A percentile compares a stretch with the other conserved stretches of the same genome.
phyloP scores from a whole-genome alignment of 2,329 filamentous ascomycete species.

The Penicillium sp. region DNA sequence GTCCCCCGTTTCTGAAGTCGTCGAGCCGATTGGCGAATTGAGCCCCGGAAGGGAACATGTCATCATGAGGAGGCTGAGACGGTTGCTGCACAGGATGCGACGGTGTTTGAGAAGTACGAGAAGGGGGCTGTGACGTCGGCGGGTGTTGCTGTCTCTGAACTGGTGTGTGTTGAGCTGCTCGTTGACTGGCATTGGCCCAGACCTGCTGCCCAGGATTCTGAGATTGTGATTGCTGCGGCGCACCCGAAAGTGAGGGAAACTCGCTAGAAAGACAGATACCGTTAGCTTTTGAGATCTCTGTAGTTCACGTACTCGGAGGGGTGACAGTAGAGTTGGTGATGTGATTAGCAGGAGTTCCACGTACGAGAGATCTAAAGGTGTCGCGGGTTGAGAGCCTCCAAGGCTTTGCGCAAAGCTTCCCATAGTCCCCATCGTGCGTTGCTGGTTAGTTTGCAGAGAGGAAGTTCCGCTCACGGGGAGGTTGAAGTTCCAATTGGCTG shows the following conservation, averaged over 20 bases:
- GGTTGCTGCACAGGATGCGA: slow-evolving; percentile 47
- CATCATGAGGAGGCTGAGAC: slow-evolving; percentile 53
- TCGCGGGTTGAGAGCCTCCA: slow-evolving; percentile 57
- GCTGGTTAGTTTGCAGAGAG: slow-evolving; percentile 54
- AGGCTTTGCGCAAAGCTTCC: slow-evolving; percentile 63
- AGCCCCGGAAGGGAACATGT: slow-evolving; percentile 50
- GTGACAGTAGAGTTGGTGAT: neutral
- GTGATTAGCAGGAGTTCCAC: slow-evolving; percentile 32
- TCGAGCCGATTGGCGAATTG: slow-evolving; percentile 58
- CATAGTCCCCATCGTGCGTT: slow-evolving; percentile 55
- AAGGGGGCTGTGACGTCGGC: slow-evolving; percentile 46
- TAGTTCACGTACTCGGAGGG: neutral
- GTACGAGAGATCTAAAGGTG: slow-evolving; percentile 62
- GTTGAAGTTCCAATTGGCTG: slow-evolving; percentile 63
- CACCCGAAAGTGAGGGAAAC: slow-evolving; percentile 64
- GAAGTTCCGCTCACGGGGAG: slow-evolving; percentile 58
- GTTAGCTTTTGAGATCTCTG: slow-evolving; percentile 13
- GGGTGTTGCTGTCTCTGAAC: slow-evolving; percentile 57
- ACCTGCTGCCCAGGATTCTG: slow-evolving; percentile 58
- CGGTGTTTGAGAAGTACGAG: slow-evolving; percentile 45
- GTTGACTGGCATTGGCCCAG: slow-evolving; percentile 62
- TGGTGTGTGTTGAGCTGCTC: slow-evolving; percentile 57
- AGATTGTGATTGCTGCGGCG: slow-evolving; percentile 57
- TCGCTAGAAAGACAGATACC: slow-evolving; percentile 51
- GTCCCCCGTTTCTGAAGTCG: slow-evolving; percentile 62